phyloP scores from a whole-genome alignment of 495 filamentous ascomycete genomes.

The Alectoria sarmentosa region DNA sequence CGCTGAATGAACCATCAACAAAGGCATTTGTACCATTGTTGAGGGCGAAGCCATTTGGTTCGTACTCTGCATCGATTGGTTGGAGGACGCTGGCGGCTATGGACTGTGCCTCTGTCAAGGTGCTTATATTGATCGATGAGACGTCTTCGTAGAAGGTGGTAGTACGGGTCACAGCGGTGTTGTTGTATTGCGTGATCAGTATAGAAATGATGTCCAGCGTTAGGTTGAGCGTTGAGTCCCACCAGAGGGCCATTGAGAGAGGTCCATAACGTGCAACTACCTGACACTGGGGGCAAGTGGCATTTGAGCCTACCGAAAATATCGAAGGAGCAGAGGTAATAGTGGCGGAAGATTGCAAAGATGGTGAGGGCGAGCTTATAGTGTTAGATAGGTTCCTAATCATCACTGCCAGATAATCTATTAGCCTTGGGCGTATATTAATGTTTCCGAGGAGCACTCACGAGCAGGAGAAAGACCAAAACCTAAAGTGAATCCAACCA shows the following conservation, averaged over 20 bases:
- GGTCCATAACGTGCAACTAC: neutral
- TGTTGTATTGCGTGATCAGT: neutral
- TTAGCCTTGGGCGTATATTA: neutral
- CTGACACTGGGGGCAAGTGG: neutral
- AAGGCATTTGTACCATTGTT: constrained; percentile 3
- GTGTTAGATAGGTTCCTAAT: neutral
- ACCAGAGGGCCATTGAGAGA: neutral
- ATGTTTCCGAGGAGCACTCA: neutral
- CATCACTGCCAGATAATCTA: neutral
- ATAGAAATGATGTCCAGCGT: neutral
- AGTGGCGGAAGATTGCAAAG: neutral
- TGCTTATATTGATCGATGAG: neutral
- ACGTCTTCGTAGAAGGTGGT: neutral
- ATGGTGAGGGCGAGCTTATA: neutral
- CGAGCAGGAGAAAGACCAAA: neutral
- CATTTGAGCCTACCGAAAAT: neutral
- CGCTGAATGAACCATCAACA: neutral
- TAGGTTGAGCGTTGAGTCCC: neutral
- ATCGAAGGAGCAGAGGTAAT: neutral
- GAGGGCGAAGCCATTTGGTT: neutral
- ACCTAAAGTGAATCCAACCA: neutral
- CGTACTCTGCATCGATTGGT: neutral
- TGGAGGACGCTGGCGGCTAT: neutral
- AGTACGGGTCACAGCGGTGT: neutral
- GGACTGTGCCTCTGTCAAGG: neutral